phyloP scores from a whole-genome alignment of 2,329 filamentous ascomycete species.

The Sporothrix pallida region DNA sequence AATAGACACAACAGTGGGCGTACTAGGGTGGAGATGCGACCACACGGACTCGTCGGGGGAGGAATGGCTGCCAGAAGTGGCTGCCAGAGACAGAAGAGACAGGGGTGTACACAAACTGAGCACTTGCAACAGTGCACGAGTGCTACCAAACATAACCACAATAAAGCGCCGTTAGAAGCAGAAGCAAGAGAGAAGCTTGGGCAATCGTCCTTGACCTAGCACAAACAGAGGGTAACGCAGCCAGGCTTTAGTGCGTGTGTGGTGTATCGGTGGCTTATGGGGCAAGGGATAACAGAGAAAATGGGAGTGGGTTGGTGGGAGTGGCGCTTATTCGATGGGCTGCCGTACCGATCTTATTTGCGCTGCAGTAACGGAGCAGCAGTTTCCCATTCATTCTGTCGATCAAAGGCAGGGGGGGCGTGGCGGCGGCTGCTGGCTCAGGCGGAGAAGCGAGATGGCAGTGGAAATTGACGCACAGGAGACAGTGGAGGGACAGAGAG shows the following conservation, averaged over 20 bases:
- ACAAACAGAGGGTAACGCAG: too few relatives aligned
- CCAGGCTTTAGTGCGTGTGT: background rate
- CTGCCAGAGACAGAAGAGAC: background rate
- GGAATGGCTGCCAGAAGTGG: background rate
- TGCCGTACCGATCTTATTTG: constrained; percentile 18
- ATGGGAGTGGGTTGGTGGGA: background rate
- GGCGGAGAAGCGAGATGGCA: constrained; percentile 8
- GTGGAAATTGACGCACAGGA: constrained; percentile 24
- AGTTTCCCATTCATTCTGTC: background rate
- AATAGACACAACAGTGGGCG: background rate
- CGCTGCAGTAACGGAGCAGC: constrained; percentile 4
- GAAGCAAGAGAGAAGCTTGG: too few relatives aligned
- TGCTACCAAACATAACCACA: background rate
- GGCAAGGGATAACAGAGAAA: background rate
- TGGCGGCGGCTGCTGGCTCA: background rate
- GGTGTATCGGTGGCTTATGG: background rate
- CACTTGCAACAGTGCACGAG: background rate
- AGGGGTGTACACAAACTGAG: background rate
- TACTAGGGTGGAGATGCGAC: constrained; percentile 29
- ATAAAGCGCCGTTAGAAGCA: background rate
- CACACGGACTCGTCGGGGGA: constrained; percentile 31
- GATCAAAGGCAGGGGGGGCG: constrained; percentile 10
- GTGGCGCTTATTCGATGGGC: constrained; percentile 22
- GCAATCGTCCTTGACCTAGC: too few relatives aligned
- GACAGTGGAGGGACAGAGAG: background rate